phyloP scores from a whole-genome alignment of 768 basidiomycete genomes.

The Boletus subparvulus region DNA sequence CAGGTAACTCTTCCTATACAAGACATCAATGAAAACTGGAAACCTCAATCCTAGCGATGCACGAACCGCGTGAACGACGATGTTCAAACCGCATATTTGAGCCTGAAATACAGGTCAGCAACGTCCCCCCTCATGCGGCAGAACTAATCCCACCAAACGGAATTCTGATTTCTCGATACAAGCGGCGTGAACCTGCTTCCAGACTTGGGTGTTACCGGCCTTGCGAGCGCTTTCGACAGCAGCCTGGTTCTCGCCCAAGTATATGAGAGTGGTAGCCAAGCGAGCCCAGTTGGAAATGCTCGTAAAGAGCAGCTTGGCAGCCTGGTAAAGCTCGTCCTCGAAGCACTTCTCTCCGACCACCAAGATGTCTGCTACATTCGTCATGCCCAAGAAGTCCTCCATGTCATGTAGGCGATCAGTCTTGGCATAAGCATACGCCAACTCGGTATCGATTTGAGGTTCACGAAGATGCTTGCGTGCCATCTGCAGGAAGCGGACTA shows the following conservation, averaged over 20 bases:
- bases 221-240: slow-evolving; percentile 99
- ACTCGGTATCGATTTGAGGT: slow-evolving; percentile 96
- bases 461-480: slow-evolving; percentile 95
- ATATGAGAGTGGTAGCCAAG: slow-evolving; percentile 96
- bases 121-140: background rate
- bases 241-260: slow-evolving; percentile 95
- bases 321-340: slow-evolving; percentile 96
- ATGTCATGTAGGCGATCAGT: slow-evolving; percentile 97
- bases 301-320: slow-evolving; percentile 90
- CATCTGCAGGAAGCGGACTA: slow-evolving; percentile 98
- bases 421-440: slow-evolving; percentile 98
- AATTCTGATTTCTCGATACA: slow-evolving; percentile 98
- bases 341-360: slow-evolving; percentile 99
- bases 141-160: slow-evolving; percentile 60
- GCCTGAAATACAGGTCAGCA: slow-evolving; percentile 47
- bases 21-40: slow-evolving; percentile 1
- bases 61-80: slow-evolving; percentile 83
- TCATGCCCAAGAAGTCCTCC: slow-evolving; percentile 99
- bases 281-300: slow-evolving; percentile 99
- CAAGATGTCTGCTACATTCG: slow-evolving; percentile 95
- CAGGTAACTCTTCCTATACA: slow-evolving; percentile 70
- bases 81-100: slow-evolving; percentile 98
- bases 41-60: slow-evolving; percentile 9
- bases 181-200: slow-evolving; percentile 99
- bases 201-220: slow-evolving; percentile 99